A percentile compares a stretch with the other conserved stretches of the same genome.
These are phyloP conservation scores for Prototheca wickerhamii DNA, from an alignment of 163 green algal genomes.

Conservation along the genomic window DNA sequence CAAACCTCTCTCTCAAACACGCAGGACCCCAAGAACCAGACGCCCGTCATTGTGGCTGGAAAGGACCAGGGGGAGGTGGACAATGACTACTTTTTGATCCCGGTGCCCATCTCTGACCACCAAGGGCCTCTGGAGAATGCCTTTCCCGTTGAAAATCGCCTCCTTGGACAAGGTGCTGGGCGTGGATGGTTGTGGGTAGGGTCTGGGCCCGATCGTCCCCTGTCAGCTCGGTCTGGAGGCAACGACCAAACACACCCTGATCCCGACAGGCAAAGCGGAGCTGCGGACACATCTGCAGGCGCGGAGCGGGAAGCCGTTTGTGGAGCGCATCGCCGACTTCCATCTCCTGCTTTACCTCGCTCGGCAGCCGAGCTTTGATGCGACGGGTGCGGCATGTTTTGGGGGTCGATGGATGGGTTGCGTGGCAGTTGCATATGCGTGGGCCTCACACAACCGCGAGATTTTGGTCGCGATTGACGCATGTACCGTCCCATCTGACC, in stretches of 20 bases:
- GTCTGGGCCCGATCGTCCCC: too few relatives aligned
- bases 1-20: too few relatives aligned
- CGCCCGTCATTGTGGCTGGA: conserved; percentile 69
- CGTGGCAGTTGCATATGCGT: conserved; percentile 23
- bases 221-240: too few relatives aligned
- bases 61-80: conserved; percentile 87
- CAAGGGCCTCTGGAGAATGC: conserved; percentile 55
- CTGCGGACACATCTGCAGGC: conserved; percentile 63
- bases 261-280: conserved; percentile 40
- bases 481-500: neutral
- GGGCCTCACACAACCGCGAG: conserved; percentile 7
- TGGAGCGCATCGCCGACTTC: conserved; percentile 74
- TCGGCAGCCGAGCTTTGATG: conserved; percentile 69
- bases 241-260: neutral
- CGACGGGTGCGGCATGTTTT: conserved; percentile 11
- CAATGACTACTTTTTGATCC: conserved; percentile 92
- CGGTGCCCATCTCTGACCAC: conserved; percentile 85
- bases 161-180: conserved; percentile 47
- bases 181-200: neutral
- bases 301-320: conserved; percentile 40
- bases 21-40: conserved; percentile 54
- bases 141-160: conserved; percentile 93
- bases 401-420: too few relatives aligned
- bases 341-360: conserved; percentile 91
- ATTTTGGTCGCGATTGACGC: neutral